Percentiles rank a stretch among this genome's conserved stretches.
Conservation (phyloP, 192 early-diverging fungal species). For the Coemansia sp. region DNA sequence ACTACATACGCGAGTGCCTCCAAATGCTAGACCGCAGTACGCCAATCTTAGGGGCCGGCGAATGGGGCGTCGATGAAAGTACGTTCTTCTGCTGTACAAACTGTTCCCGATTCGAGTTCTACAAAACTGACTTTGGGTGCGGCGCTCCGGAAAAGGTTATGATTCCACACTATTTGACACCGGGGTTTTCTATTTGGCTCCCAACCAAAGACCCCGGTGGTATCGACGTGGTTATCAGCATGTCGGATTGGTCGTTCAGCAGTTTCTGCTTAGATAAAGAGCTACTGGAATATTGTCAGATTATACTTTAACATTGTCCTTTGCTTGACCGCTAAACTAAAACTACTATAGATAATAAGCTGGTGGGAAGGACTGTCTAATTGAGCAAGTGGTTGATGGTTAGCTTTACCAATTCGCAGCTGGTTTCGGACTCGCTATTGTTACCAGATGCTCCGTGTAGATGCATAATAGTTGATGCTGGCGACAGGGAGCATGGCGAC, state of each 20-base stretch:
- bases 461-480: conserved; percentile 17
- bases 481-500: conserved; percentile 32
- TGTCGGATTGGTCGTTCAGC: not conserved
- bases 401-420: conserved; percentile 18
- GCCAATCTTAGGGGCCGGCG: conserved; percentile 5
- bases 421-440: not conserved
- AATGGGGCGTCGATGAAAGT: not conserved
- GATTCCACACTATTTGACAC: conserved; percentile 14
- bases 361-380: not conserved
- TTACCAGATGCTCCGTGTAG: not conserved
- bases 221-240: conserved; percentile 15
- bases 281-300: conserved; percentile 8
- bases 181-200: conserved; percentile 21
- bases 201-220: conserved; percentile 14
- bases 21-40: not conserved
- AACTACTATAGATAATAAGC: no score
- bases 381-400: conserved; percentile 37
- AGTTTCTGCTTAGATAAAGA: conserved; percentile 2
- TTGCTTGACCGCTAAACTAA: not conserved
- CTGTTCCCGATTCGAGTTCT: conserved; percentile 16
- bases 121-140: conserved; percentile 16
- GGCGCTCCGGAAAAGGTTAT: conserved; percentile 11
- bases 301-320: not conserved
- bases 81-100: conserved; percentile 22
- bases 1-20: conserved; percentile 11